Base-by-base conservation (phyloP, 2,329 filamentous ascomycete species). In the Aureobasidium sp. region DNA sequence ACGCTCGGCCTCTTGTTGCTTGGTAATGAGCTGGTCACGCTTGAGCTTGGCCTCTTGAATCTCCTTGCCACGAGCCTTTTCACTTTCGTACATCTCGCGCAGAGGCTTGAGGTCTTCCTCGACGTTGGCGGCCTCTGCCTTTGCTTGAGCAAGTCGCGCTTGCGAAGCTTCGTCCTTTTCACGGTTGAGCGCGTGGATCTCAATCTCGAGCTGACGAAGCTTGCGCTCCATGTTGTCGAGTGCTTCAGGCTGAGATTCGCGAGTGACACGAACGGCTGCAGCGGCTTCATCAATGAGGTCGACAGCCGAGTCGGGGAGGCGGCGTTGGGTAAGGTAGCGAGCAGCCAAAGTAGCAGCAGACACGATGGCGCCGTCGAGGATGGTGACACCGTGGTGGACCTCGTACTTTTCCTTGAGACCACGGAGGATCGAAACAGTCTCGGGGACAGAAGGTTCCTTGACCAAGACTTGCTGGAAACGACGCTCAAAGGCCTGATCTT, bases 401-500 rank as follows among this genome's bases (percentile, higher is more conserved):
- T 99, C 94, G 77, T 97, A 99, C 74, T 91, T 91, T 75, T 97
- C 93, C 80, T 97, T 99, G 66, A 99, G 80, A 72, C 94, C 94
- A 81, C 94, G 90, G n/a, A 99, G 87, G 71, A 99, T 99, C 25
- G 94, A 99, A 66, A 99, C 85, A 15, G 94, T 97, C 77, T 99
- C 94, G 1, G 85, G 76, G 53, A 97, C 87, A 6, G 85, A 82
- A 2, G 94, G 94, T 73, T 99, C 94, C 78, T 97, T 97, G 74
- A 97, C 93, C 48, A 99, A 77, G 42, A 99, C 94, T 76, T 99
- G 94, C 75, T 99, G 94, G 83, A 99, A 99, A 75, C 94, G 90
- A 76, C 94, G 90, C 77, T 99, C 94, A 73, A 99, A 99, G 51
- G 94, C 94, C 49, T 91, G 89, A 70, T 99, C 94, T 78, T 99